phyloP scores from a whole-genome alignment of 2,329 filamentous ascomycete species.

The Davidsoniella eucalypti region DNA sequence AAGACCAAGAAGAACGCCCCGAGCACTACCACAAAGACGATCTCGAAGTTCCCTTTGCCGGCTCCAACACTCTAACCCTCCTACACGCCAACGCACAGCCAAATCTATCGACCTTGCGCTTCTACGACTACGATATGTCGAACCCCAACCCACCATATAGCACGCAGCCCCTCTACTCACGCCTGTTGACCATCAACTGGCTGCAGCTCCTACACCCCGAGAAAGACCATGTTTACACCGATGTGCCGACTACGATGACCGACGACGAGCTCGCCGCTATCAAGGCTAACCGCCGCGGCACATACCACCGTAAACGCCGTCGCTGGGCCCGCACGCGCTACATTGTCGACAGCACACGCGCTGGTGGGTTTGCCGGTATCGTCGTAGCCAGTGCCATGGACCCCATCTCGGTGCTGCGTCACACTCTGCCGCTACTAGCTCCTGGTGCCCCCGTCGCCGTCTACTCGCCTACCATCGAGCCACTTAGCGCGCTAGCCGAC shows the following conservation, averaged over 20 bases:
- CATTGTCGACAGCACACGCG: slow-evolving; percentile 58
- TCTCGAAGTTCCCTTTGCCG: slow-evolving; percentile 48
- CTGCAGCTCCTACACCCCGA: slow-evolving; percentile 70
- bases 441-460: slow-evolving; percentile 75
- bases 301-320: slow-evolving; percentile 76
- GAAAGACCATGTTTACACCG: slow-evolving; percentile 55
- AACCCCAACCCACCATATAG: slow-evolving; percentile 40
- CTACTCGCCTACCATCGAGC: slow-evolving; percentile 68
- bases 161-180: slow-evolving; percentile 63
- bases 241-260: slow-evolving; percentile 42
- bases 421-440: slow-evolving; percentile 61
- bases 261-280: slow-evolving; percentile 47
- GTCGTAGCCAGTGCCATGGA: slow-evolving; percentile 74
- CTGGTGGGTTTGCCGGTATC: slow-evolving; percentile 68
- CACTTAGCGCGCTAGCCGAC: slow-evolving; percentile 61
- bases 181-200: slow-evolving; percentile 78
- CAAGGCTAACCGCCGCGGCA: slow-evolving; percentile 70
- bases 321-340: slow-evolving; percentile 58
- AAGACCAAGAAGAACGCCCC: slow-evolving; percentile 1
- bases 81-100: slow-evolving; percentile 72
- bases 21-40: slow-evolving; percentile 24
- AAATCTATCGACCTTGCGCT: slow-evolving; percentile 73
- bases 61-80: slow-evolving; percentile 62
- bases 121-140: slow-evolving; percentile 69
- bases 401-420: slow-evolving; percentile 54